Conservation (phyloP, 352 stramenopile genomes). For the Phytopythium vexans region DNA sequence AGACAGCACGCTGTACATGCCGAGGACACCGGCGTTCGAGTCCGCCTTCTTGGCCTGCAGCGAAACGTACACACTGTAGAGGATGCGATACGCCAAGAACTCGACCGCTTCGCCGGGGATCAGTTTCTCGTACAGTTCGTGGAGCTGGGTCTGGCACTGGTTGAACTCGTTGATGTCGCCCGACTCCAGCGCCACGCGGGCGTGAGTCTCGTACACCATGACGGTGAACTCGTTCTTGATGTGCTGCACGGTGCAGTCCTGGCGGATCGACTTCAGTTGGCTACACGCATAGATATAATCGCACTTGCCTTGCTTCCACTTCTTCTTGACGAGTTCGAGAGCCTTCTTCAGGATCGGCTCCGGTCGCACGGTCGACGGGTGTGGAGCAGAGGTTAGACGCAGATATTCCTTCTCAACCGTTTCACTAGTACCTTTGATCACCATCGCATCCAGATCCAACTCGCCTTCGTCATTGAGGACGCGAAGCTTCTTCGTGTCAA, state of each 20-base stretch:
- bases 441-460: constrained; percentile 83
- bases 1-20: constrained; percentile 80
- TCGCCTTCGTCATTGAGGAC: constrained; percentile 78
- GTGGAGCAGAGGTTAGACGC: constrained; percentile 94
- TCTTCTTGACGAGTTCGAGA: constrained; percentile 80
- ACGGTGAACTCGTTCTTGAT: constrained; percentile 98
- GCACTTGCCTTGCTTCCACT: constrained; percentile 83
- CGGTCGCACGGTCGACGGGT: constrained; percentile 94
- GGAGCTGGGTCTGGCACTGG: constrained; percentile 89
- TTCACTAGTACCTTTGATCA: constrained; percentile 93
- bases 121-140: constrained; percentile 83
- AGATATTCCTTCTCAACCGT: constrained; percentile 98
- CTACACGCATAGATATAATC: constrained; percentile 96
- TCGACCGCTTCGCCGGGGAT: constrained; percentile 74
- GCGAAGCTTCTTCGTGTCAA: constrained; percentile 69
- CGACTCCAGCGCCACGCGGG: constrained; percentile 93
- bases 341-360: constrained; percentile 89
- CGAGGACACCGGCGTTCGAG: constrained; percentile 79
- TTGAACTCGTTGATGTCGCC: constrained; percentile 97
- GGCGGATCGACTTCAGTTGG: constrained; percentile 98
- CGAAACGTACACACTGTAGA: constrained; percentile 89
- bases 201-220: constrained; percentile 97
- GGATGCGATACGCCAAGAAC: constrained; percentile 86
- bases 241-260: constrained; percentile 97
- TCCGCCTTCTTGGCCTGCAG: constrained; percentile 85